phyloP scores from a whole-genome alignment of 768 basidiomycete genomes.

The Coprinopsis marcescibilis region DNA sequence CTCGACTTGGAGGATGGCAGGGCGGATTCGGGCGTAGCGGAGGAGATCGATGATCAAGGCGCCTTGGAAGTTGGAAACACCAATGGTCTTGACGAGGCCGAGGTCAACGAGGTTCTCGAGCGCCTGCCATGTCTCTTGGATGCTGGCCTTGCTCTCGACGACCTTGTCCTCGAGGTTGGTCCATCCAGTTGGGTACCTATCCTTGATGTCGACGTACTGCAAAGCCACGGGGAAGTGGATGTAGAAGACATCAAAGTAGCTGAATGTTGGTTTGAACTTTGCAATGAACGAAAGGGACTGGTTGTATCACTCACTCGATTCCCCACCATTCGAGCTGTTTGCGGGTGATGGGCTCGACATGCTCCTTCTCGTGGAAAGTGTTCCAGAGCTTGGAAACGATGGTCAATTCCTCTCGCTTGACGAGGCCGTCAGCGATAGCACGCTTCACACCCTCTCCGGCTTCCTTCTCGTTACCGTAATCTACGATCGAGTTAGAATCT shows the following conservation, averaged over 20 bases:
- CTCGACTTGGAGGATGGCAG: conserved; percentile 65
- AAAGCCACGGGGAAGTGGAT: conserved; percentile 86
- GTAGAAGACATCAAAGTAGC: conserved; percentile 74
- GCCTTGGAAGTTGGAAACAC: conserved; percentile 70
- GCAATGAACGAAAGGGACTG: not conserved
- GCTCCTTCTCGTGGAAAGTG: conserved; percentile 77
- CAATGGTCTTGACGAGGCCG: conserved; percentile 72
- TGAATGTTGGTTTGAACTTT: not conserved
- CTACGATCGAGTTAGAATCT: conserved; percentile 23
- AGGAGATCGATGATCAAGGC: conserved; percentile 69
- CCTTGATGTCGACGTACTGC: conserved; percentile 69
- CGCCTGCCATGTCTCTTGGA: conserved; percentile 79
- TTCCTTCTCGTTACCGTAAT: conserved; percentile 89
- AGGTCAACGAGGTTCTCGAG: conserved; percentile 77
- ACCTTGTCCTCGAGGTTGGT: conserved; percentile 67
- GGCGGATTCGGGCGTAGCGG: conserved; percentile 71
- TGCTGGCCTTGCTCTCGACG: conserved; percentile 57
- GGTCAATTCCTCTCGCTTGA: conserved; percentile 81
- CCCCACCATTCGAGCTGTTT: conserved; percentile 76
- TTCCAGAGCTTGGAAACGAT: conserved; percentile 94
- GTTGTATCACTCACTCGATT: conserved; percentile 48
- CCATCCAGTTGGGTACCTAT: conserved; percentile 84
- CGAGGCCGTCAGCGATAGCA: conserved; percentile 75
- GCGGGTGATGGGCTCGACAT: conserved; percentile 40
- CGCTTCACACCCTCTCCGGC: conserved; percentile 73